phyloP scores from a whole-genome alignment of 2,329 filamentous ascomycete species.

The Hymenoscyphus fraxineus region DNA sequence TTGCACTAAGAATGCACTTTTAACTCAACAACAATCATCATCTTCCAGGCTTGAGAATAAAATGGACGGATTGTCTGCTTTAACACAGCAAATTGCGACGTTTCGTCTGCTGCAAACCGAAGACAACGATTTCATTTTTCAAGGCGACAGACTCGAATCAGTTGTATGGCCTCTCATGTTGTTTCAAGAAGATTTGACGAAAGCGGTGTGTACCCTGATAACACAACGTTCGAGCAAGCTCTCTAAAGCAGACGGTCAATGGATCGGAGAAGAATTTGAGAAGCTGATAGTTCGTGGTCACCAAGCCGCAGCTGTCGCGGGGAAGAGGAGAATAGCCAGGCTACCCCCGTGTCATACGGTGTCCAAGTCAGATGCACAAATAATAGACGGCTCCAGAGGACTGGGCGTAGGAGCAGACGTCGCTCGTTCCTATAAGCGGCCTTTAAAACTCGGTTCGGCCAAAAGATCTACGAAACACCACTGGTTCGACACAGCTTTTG shows the following conservation, averaged over 20 bases:
- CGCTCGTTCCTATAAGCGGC: too few relatives aligned
- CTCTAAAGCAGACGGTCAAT: background rate
- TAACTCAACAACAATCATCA: background rate
- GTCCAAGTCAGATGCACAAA: too few relatives aligned
- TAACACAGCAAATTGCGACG: background rate
- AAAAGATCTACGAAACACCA: too few relatives aligned
- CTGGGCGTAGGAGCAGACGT: too few relatives aligned
- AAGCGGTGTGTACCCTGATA: background rate
- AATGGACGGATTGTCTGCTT: background rate
- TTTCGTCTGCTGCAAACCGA: background rate
- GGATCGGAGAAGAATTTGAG: background rate
- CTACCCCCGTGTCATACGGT: too few relatives aligned
- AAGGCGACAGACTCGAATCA: background rate
- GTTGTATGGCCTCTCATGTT: background rate
- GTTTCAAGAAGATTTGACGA: background rate
- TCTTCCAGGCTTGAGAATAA: background rate
- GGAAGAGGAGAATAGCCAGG: too few relatives aligned
- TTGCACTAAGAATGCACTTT: background rate
- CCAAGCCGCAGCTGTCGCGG: background rate
- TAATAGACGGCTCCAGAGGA: background rate
- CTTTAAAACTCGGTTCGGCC: too few relatives aligned
- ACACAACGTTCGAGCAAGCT: background rate
- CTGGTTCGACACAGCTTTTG: too few relatives aligned
- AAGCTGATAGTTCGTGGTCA: background rate
- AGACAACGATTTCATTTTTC: background rate